A percentile compares a stretch with the other conserved stretches of the same genome.
Evolutionary conservation across 768 basidiomycete species (phyloP).

Genomic region (Symmetrospora coprosmae): DNA sequence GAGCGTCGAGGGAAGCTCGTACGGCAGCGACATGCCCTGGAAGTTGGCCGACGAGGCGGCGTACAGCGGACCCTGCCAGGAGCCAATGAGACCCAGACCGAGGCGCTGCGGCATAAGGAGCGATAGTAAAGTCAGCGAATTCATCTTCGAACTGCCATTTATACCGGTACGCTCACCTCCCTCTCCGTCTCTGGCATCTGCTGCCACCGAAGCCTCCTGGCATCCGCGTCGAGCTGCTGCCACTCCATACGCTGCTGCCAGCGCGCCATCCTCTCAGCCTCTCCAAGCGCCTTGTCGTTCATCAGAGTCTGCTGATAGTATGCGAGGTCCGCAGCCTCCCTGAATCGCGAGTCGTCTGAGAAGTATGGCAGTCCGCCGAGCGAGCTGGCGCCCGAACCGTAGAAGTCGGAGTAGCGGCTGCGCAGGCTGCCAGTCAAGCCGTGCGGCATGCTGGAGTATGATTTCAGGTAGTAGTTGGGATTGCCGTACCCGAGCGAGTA

Average conservation of each 20-base stretch:
- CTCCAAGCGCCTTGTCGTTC: background rate
- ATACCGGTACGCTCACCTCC: background rate
- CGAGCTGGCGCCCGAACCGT: background rate
- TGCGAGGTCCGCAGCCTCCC: conserved; percentile 14
- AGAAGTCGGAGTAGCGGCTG: background rate
- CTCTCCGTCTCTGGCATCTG: conserved; percentile 6
- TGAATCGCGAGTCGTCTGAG: conserved; percentile 1
- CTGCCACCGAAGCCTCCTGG: background rate
- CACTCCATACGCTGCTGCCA: conserved; percentile 11
- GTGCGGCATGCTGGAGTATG: background rate
- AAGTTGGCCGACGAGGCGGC: background rate
- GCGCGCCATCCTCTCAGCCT: conserved; percentile 9
- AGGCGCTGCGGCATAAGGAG: background rate
- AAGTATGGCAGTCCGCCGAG: background rate
- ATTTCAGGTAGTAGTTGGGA: background rate
- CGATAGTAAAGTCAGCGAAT: no score
- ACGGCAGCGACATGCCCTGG: background rate
- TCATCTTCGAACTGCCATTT: no score
- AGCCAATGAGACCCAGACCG: conserved; percentile 10
- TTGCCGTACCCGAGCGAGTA: conserved; percentile 1
- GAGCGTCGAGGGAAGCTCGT: conserved; percentile 5
- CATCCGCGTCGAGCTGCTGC: conserved; percentile 2
- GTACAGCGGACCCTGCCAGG: background rate
- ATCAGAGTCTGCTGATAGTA: conserved; percentile 10
- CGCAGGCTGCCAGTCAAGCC: background rate